Percentiles rank a stretch among this genome's conserved stretches.
Conservation (phyloP, 306 rosid genomes). For the Sophora flavescens region DNA sequence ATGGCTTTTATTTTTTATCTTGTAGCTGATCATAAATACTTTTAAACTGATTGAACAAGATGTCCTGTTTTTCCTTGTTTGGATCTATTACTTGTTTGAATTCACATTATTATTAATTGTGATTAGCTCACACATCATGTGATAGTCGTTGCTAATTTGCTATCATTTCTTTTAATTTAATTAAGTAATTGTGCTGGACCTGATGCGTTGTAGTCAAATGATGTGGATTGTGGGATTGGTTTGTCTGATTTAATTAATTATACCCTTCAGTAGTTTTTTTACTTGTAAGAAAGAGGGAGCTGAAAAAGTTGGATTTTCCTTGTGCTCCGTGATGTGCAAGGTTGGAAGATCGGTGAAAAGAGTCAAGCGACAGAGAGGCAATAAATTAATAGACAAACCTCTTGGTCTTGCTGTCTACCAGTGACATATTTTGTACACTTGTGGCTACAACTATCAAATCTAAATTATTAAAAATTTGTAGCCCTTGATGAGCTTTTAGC, state of each 20-base stretch:
- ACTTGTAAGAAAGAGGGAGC: slow-evolving; percentile 45
- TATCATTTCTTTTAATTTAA: slow-evolving; percentile 28
- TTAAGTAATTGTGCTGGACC: slow-evolving; percentile 44
- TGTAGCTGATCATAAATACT: slow-evolving; percentile 29
- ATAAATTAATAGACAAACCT: slow-evolving; percentile 47
- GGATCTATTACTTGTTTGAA: slow-evolving; percentile 44
- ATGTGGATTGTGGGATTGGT: slow-evolving; percentile 42
- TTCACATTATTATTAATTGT: slow-evolving; percentile 10
- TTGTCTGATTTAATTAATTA: slow-evolving; percentile 48
- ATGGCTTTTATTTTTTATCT: slow-evolving; percentile 47
- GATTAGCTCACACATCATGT: slow-evolving; percentile 41
- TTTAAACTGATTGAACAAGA: slow-evolving; percentile 42
- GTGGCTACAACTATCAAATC: slow-evolving; percentile 45
- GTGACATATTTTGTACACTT: slow-evolving; percentile 49
- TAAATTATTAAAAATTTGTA: slow-evolving; percentile 25
- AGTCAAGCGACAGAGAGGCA: slow-evolving; percentile 46
- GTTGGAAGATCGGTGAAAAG: slow-evolving; percentile 49
- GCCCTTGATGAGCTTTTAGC: slow-evolving; percentile 44
- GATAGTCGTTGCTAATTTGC: slow-evolving; percentile 33
- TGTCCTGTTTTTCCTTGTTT: slow-evolving; percentile 49
- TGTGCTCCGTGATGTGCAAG: slow-evolving; percentile 64
- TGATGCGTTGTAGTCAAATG: slow-evolving; percentile 48
- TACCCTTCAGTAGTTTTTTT: slow-evolving; percentile 27
- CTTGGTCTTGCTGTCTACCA: slow-evolving; percentile 66
- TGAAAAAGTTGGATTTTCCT: slow-evolving; percentile 58